Conservation (phyloP, 345 rosid genomes). For the Salix brachista region DNA sequence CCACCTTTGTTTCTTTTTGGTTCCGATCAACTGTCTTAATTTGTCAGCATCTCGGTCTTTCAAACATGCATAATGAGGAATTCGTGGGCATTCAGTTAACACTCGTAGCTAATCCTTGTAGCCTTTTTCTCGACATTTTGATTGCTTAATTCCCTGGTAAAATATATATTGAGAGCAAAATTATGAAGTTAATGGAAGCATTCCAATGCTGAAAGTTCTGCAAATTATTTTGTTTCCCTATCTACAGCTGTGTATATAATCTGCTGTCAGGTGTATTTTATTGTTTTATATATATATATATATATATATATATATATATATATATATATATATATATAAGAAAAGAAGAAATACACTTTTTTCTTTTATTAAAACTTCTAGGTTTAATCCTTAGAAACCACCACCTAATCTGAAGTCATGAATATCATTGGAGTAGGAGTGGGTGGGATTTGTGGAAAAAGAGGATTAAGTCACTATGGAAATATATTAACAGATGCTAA, state of each 20-base stretch:
- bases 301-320: no score
- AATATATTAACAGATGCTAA: no score
- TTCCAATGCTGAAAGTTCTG: neutral
- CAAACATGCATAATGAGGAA: neutral
- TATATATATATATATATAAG: no score
- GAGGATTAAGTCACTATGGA: no score
- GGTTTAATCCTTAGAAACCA: no score
- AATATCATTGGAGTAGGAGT: no score
- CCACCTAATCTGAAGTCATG: no score
- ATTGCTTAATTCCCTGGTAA: neutral
- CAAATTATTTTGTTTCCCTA: neutral
- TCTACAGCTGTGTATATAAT: neutral
- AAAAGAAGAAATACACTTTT: no score
- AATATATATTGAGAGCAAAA: neutral
- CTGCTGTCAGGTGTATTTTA: neutral
- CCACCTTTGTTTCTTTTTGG: neutral
- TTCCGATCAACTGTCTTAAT: neutral
- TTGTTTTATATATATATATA: no score
- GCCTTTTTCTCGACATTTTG: neutral
- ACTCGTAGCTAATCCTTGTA: neutral
- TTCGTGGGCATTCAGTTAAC: neutral
- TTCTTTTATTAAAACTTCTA: no score
- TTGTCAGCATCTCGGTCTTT: neutral
- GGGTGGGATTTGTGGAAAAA: no score
- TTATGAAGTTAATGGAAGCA: neutral